Evolutionary conservation across 2,329 filamentous ascomycete species (phyloP).

Genomic region (Pseudomassariella vexata): DNA sequence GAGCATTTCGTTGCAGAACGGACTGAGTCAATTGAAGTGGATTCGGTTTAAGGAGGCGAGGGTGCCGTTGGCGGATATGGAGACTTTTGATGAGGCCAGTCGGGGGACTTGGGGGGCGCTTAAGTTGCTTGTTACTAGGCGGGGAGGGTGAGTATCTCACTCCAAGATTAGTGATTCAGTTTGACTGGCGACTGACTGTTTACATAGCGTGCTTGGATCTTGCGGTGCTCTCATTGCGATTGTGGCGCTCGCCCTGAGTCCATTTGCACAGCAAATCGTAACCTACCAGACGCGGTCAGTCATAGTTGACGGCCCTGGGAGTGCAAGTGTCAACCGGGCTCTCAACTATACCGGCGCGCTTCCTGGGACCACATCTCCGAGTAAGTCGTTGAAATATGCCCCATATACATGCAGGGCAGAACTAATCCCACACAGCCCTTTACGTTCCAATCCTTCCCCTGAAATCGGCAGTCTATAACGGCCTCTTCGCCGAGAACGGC

Average conservation of each 20-base stretch:
- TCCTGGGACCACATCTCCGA: conserved; percentile 15
- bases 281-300: conserved; percentile 18
- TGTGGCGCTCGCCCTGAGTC: conserved; percentile 20
- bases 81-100: conserved; percentile 26
- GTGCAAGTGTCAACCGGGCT: conserved; percentile 21
- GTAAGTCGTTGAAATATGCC: conserved; percentile 7
- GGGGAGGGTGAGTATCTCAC: conserved; percentile 25
- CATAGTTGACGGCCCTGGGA: conserved; percentile 10
- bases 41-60: conserved; percentile 23
- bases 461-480: conserved; percentile 27
- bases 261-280: conserved; percentile 26
- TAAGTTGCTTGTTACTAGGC: conserved; percentile 16
- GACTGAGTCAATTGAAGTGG: conserved; percentile 27
- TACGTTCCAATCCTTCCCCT: conserved; percentile 26
- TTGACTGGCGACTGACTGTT: neutral
- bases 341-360: conserved; percentile 21
- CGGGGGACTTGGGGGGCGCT: conserved; percentile 23
- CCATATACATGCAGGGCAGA: neutral
- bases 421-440: conserved; percentile 11
- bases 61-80: conserved; percentile 24
- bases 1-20: conserved; percentile 22
- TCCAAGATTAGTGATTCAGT: no score
- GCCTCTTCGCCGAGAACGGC: conserved; percentile 26
- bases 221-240: conserved; percentile 22
- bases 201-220: conserved; percentile 17